Evolutionary conservation across 176 grass and related monocot species (phyloP).

Genomic region (Secale cereale): DNA sequence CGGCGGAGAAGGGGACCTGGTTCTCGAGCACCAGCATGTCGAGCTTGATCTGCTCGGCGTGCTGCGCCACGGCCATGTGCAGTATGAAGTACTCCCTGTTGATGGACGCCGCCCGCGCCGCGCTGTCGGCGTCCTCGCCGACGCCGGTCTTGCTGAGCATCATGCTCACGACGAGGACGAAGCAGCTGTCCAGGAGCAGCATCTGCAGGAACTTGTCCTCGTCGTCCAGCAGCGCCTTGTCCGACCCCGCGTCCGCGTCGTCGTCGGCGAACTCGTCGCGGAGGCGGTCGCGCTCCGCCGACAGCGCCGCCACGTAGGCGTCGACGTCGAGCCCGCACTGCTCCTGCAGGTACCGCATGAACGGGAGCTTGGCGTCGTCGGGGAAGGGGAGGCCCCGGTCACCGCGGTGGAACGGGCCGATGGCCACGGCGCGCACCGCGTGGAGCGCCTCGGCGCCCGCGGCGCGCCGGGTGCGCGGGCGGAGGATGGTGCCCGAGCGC

Average conservation of each 20-base stretch:
- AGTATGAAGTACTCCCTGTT: conserved; percentile 38
- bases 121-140: neutral
- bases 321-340: conserved; percentile 21
- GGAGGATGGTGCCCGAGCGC: conserved; percentile 34
- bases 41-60: conserved; percentile 42
- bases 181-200: conserved; percentile 56
- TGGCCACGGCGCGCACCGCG: conserved; percentile 44
- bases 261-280: conserved; percentile 34
- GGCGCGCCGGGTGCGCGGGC: conserved; percentile 21
- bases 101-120: conserved; percentile 27
- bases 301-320: neutral
- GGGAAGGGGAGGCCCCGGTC: conserved; percentile 17
- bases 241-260: neutral
- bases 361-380: conserved; percentile 43
- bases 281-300: conserved; percentile 14
- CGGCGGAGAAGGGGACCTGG: conserved; percentile 42
- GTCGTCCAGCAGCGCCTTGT: neutral
- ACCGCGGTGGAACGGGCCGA: conserved; percentile 50
- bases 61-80: conserved; percentile 35
- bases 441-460: conserved; percentile 17
- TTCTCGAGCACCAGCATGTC: conserved; percentile 58
- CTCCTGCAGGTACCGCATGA: conserved; percentile 41
- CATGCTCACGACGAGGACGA: conserved; percentile 35
- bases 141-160: conserved; percentile 23
- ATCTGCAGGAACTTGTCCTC: conserved; percentile 43